Conservation (phyloP, 176 grass and related monocot genomes). For the Cenchrus fungigraminus region DNA sequence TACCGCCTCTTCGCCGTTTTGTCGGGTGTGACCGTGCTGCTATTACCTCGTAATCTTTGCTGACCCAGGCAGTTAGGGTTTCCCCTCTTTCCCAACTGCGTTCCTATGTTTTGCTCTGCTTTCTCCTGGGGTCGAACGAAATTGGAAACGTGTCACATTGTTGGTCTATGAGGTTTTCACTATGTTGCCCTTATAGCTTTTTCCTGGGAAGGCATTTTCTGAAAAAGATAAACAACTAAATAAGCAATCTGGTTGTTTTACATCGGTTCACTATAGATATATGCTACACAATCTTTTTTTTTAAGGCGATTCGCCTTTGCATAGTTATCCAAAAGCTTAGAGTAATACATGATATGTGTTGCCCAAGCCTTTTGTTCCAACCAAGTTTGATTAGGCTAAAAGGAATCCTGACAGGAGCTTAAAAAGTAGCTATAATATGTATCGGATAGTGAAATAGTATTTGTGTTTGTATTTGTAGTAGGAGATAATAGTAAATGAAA, state of each 20-base stretch:
- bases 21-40: background rate
- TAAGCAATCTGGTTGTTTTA: background rate
- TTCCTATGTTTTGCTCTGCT: background rate
- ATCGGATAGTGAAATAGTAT: background rate
- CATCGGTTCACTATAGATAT: background rate
- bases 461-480: background rate
- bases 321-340: background rate
- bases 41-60: background rate
- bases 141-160: background rate
- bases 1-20: background rate
- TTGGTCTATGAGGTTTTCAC: background rate
- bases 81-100: background rate
- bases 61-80: background rate
- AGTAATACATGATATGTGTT: background rate
- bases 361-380: background rate
- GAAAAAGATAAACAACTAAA: background rate
- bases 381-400: background rate
- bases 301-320: background rate
- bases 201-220: background rate
- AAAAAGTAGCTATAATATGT: background rate
- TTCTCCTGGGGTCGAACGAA: background rate
- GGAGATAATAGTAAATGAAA: constrained; percentile 1
- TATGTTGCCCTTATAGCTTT: background rate
- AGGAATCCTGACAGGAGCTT: background rate
- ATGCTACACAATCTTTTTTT: background rate